Conservation (phyloP, 1,284 basidiomycete genomes). For the Fomitiporia mediterranea region DNA sequence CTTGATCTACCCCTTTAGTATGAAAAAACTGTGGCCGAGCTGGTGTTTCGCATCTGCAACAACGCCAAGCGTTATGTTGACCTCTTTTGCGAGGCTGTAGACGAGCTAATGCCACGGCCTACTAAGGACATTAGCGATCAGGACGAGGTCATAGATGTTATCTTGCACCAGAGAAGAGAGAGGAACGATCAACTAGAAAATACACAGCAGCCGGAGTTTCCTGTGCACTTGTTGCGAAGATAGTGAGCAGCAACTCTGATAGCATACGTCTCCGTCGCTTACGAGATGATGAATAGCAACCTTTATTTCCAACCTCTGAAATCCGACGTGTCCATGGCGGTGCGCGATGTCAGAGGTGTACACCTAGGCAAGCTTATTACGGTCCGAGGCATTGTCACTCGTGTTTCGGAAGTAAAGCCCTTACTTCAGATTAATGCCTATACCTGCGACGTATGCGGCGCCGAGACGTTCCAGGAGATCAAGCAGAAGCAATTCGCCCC, state of each 20-base stretch:
- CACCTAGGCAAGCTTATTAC: conserved; percentile 93
- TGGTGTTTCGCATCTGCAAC: conserved; percentile 71
- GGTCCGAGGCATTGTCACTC: conserved; percentile 95
- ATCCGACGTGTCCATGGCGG: conserved; percentile 75
- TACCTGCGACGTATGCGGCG: conserved; percentile 97
- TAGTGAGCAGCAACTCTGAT: conserved; percentile 63
- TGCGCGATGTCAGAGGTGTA: conserved; percentile 82
- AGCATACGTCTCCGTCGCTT: not conserved
- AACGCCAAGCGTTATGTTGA: conserved; percentile 91
- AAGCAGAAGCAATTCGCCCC: conserved; percentile 91
- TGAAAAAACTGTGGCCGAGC: conserved; percentile 59
- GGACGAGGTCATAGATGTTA: conserved; percentile 92
- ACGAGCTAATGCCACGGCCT: conserved; percentile 81
- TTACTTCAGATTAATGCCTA: conserved; percentile 97
- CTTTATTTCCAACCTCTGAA: conserved; percentile 88
- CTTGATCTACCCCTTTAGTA: too few relatives aligned
- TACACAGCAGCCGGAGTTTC: conserved; percentile 66
- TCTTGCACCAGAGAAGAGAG: conserved; percentile 88
- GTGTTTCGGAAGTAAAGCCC: conserved; percentile 98
- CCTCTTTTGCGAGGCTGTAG: conserved; percentile 89
- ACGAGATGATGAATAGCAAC: conserved; percentile 51
- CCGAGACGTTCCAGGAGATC: conserved; percentile 98
- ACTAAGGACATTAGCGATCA: conserved; percentile 85
- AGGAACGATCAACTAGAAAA: conserved; percentile 78
- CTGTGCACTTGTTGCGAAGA: conserved; percentile 85